Conservation (phyloP, 495 filamentous ascomycete species). For the Chaetomium fimeti region DNA sequence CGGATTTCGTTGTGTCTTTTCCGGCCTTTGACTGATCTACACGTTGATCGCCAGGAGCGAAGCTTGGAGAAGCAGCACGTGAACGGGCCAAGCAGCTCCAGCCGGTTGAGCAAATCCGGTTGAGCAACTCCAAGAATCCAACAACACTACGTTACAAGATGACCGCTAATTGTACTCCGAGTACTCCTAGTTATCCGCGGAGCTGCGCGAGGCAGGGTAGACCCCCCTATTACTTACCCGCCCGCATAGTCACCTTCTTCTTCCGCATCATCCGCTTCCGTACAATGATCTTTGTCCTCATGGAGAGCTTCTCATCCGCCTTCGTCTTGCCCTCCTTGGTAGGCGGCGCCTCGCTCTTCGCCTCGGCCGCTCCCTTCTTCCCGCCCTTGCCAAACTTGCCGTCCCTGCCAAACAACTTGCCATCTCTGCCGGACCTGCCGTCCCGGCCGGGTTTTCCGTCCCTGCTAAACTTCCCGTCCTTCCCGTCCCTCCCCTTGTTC, state of each 20-base stretch:
- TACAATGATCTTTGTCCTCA: slow-evolving; percentile 50
- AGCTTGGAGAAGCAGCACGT: background rate
- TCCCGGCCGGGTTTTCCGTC: background rate
- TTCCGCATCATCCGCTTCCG: slow-evolving; percentile 50
- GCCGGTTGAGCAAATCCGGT: background rate
- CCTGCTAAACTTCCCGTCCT: slow-evolving; percentile 8
- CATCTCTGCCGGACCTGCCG: background rate
- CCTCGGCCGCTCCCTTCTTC: background rate
- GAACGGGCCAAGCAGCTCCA: background rate
- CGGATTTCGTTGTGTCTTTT: background rate
- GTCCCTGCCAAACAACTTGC: slow-evolving; percentile 19
- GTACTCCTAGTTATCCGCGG: background rate
- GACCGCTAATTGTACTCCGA: too few species aligned
- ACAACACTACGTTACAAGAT: background rate
- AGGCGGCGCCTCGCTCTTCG: slow-evolving; percentile 10
- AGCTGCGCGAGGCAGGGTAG: too few species aligned
- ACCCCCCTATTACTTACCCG: slow-evolving; percentile 23
- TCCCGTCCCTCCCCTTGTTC: slow-evolving; percentile 30
- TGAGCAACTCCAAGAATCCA: background rate
- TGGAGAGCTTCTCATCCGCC: slow-evolving; percentile 37
- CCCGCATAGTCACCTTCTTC: slow-evolving; percentile 47
- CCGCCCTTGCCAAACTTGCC: slow-evolving; percentile 8
- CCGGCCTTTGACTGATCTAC: background rate
- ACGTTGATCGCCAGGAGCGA: background rate
- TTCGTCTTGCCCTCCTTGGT: slow-evolving; percentile 31